phyloP scores from a whole-genome alignment of 306 rosid species.

The Fragaria nilgerrensis region DNA sequence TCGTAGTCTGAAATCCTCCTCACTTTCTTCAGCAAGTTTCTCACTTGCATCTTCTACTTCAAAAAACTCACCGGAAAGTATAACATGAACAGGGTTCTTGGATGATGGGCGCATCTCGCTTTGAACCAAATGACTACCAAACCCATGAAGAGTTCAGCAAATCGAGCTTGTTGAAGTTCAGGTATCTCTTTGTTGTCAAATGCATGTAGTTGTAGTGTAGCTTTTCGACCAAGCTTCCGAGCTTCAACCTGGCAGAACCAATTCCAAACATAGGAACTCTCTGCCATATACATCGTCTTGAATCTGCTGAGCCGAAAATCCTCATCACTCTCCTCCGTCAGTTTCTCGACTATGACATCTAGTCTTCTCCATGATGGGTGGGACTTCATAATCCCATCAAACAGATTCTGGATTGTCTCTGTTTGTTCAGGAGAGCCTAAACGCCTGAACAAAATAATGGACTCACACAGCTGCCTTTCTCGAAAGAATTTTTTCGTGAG shows the following conservation, averaged over 20 bases:
- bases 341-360: not conserved
- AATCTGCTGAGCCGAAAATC: slow-evolving; percentile 1
- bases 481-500: not conserved
- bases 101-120: not conserved
- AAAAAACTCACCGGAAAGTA: not conserved
- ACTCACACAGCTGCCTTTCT: not conserved
- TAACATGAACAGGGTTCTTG: not conserved
- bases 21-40: not conserved
- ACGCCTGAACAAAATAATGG: not conserved
- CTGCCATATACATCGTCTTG: not conserved
- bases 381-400: not conserved
- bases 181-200: not conserved
- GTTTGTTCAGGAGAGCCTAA: not conserved
- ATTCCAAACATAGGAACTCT: not conserved
- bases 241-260: not conserved
- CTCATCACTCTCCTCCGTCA: not conserved
- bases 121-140: not conserved
- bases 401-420: not conserved
- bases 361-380: not conserved
- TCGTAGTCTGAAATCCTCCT: slow-evolving; percentile 5
- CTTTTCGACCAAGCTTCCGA: not conserved
- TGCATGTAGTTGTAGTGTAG: not conserved
- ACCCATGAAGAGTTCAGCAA: not conserved
- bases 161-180: not conserved
- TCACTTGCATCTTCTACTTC: not conserved